phyloP scores from a whole-genome alignment of 2,329 filamentous ascomycete genomes.

The Calonectria pseudoturangicola region DNA sequence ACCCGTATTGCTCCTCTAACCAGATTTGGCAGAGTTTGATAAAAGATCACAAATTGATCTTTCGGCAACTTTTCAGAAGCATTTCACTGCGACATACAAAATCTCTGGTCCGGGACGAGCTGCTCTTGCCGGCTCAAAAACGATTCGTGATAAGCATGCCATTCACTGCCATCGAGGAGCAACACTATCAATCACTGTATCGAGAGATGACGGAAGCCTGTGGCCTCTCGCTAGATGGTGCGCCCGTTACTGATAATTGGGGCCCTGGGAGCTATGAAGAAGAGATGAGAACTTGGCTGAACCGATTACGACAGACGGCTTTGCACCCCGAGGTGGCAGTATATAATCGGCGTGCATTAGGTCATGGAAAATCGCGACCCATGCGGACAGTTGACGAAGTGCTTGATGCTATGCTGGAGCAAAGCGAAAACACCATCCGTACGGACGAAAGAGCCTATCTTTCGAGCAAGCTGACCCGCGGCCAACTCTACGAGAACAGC shows the following conservation, averaged over 20 bases:
- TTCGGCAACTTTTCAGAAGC: conserved; percentile 80
- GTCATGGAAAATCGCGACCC: conserved; percentile 77
- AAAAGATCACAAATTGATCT: conserved; percentile 75
- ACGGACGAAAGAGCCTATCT: conserved; percentile 82
- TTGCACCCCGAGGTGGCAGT: conserved; percentile 89
- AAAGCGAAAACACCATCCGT: conserved; percentile 81
- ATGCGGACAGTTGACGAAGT: conserved; percentile 91
- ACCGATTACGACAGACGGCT: conserved; percentile 86
- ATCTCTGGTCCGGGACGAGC: conserved; percentile 84
- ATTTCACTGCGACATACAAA: conserved; percentile 93
- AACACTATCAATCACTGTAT: conserved; percentile 88
- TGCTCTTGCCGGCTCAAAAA: conserved; percentile 87
- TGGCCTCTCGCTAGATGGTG: conserved; percentile 78
- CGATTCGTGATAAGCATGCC: conserved; percentile 92
- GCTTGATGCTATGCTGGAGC: conserved; percentile 92
- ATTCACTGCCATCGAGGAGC: conserved; percentile 92
- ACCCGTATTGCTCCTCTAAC: conserved; percentile 81
- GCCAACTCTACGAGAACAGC: conserved; percentile 87
- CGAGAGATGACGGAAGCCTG: conserved; percentile 83
- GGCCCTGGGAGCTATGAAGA: conserved; percentile 78
- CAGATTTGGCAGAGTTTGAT: conserved; percentile 82
- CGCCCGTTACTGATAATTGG: conserved; percentile 78
- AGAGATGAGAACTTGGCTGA: conserved; percentile 86
- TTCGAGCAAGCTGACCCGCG: conserved; percentile 77
- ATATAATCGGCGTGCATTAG: conserved; percentile 78